Conservation (phyloP, 176 grass and related monocot species). For the Lolium rigidum region DNA sequence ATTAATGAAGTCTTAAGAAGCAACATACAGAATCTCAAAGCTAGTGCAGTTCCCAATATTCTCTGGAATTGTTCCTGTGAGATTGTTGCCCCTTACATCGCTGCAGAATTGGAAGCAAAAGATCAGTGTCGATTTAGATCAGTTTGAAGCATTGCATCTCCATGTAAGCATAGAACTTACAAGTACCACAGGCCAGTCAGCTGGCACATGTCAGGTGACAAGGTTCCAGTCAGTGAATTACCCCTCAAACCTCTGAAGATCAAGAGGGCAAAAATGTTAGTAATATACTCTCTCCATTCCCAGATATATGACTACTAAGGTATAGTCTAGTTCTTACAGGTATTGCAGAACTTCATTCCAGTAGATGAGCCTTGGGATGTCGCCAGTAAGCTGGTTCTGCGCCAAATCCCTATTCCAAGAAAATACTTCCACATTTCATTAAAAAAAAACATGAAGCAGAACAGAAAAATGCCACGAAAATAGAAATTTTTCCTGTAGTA, state of each 20-base stretch:
- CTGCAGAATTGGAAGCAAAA: conserved; percentile 49
- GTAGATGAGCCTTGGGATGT: conserved; percentile 92
- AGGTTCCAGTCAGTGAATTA: conserved; percentile 79
- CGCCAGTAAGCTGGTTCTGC: conserved; percentile 88
- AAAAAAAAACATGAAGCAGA: conserved; percentile 5
- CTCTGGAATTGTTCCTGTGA: conserved; percentile 94
- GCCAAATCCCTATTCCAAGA: conserved; percentile 76
- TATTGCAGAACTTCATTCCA: conserved; percentile 99
- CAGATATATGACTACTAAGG: no score
- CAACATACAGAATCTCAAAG: conserved; percentile 92
- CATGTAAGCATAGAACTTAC: conserved; percentile 57
- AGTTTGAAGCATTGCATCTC: neutral
- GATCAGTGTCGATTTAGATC: conserved; percentile 3
- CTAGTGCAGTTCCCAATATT: conserved; percentile 97
- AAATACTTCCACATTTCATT: conserved; percentile 19
- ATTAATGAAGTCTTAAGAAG: conserved; percentile 8
- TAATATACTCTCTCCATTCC: neutral
- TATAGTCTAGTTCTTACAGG: conserved; percentile 54
- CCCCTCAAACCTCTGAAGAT: conserved; percentile 81
- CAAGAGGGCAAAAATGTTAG: conserved; percentile 20
- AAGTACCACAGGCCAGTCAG: conserved; percentile 99
- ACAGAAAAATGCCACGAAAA: conserved; percentile 2
- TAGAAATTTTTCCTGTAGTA: neutral
- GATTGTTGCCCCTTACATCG: conserved; percentile 97
- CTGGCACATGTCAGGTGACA: conserved; percentile 98